Evolutionary conservation across 164 flowering plant genomes (phyloP).

Genomic region (Piper longum): DNA sequence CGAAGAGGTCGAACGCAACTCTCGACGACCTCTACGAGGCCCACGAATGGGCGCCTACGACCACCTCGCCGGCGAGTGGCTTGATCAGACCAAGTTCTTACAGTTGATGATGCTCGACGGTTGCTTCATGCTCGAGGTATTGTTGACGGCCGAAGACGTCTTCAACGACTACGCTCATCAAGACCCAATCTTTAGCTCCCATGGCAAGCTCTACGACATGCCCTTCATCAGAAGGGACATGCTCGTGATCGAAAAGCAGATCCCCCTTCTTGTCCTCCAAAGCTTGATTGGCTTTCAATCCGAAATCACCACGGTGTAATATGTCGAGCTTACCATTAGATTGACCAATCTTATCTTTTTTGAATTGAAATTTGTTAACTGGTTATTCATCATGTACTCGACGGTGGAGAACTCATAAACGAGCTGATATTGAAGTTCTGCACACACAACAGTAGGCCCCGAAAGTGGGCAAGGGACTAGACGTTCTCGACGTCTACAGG

Average conservation of each 20-base stretch:
- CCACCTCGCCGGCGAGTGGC: constrained; percentile 19
- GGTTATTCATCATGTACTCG: background rate
- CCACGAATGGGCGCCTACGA: constrained; percentile 22
- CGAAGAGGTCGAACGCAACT: constrained; percentile 25
- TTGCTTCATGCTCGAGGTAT: constrained; percentile 42
- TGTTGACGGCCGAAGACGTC: constrained; percentile 10
- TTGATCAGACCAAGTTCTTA: constrained; percentile 17
- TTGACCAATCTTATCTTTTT: background rate
- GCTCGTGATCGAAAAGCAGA: constrained; percentile 55
- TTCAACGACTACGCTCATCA: constrained; percentile 23
- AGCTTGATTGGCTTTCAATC: constrained; percentile 19
- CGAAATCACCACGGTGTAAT: constrained; percentile 10
- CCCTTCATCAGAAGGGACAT: constrained; percentile 43
- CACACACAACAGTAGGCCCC: constrained; percentile 1
- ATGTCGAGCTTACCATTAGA: background rate
- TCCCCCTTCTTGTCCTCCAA: constrained; percentile 35
- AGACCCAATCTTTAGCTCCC: constrained; percentile 52
- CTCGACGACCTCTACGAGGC: constrained; percentile 12
- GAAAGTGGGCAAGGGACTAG: constrained; percentile 22
- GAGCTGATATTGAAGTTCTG: constrained; percentile 24
- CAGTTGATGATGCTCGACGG: constrained; percentile 32
- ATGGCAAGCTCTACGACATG: constrained; percentile 31
- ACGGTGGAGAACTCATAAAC: constrained; percentile 6
- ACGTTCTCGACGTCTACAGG: constrained; percentile 29
- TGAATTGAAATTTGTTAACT: background rate